Conservation (phyloP, 1,139 yeast genomes). For the Taphrina populina region DNA sequence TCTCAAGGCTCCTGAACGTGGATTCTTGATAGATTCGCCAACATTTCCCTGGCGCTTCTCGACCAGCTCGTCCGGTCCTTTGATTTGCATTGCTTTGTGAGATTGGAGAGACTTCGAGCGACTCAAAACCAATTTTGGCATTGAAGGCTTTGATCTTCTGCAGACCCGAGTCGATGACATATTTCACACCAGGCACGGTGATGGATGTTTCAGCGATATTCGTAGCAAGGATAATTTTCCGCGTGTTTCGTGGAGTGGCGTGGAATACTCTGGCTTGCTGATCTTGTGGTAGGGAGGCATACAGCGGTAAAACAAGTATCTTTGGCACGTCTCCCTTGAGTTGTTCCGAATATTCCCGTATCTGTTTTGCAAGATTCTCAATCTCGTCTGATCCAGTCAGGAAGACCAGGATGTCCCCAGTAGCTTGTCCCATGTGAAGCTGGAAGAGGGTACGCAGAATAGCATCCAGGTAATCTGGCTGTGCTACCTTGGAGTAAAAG, state of each 20-base stretch:
- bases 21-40: slow-evolving; percentile 76
- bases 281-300: slow-evolving; percentile 86
- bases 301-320: slow-evolving; percentile 75
- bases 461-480: slow-evolving; percentile 82
- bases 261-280: slow-evolving; percentile 78
- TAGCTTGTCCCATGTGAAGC: slow-evolving; percentile 68
- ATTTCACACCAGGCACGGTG: slow-evolving; percentile 92
- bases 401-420: slow-evolving; percentile 86
- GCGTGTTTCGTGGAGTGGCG: slow-evolving; percentile 56
- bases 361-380: slow-evolving; percentile 70
- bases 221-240: slow-evolving; percentile 87
- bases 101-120: slow-evolving; percentile 84
- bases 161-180: slow-evolving; percentile 88
- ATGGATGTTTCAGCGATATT: slow-evolving; percentile 97
- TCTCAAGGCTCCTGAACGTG: slow-evolving; percentile 61
- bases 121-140: slow-evolving; percentile 58
- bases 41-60: slow-evolving; percentile 91
- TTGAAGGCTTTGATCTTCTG: slow-evolving; percentile 69
- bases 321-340: slow-evolving; percentile 44
- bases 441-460: slow-evolving; percentile 73
- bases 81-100: slow-evolving; percentile 94
- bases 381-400: slow-evolving; percentile 97
- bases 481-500: slow-evolving; percentile 57
- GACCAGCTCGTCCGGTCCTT: slow-evolving; percentile 98
- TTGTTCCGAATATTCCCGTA: slow-evolving; percentile 61